Base-by-base conservation (phyloP, 148 eudicot species). In the Rhododendron molle region DNA sequence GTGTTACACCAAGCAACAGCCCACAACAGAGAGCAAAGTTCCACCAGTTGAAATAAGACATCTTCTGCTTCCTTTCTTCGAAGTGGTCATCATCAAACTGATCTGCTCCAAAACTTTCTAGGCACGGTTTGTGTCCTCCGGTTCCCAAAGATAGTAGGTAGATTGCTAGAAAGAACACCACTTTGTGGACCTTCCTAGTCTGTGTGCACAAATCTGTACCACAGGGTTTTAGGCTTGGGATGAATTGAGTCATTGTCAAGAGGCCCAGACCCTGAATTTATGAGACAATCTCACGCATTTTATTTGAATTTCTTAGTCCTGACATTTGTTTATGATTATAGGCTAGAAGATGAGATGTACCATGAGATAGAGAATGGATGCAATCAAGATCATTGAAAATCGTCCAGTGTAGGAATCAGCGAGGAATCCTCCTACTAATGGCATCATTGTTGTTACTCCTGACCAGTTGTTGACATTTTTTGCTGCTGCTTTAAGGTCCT, bases 21-120 rank as follows among this genome's bases (percentile, higher is more conserved):
- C 91, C 91, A 74, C 85, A 74, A 34, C 89, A 89, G 32, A 91
- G 85, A 43, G 83, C 81, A 82, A 86, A 65, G 80, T 82, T 91
- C 91, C 93, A 89, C 91, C 90, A 90, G n/a, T 90, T 91, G 89
- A 90, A 90, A 62, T 78, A 90, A 1, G 91, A 88, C 90, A 90
- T 86, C 85, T 87, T 89, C 30, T 83, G 60, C 80, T 83, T 83
- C 85, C 85, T 72, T 44, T 83, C 85, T 83, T 83, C 80, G 3
- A 43, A 2, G 65, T 49, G 65, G 38, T 50, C 67, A 49, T 83
- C 80, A 34, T 83, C 85, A 67, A 83, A 83, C 34, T 83, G 85
- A 43, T 83, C 85, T 15, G 85, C 85, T 20, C 85, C 85, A 14
- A 83, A 83, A 60, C 85, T 83, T 72, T 83, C 85, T 16, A 83